phyloP scores from a whole-genome alignment of 352 stramenopile genomes.

The Phytophthora pseudosyringae region DNA sequence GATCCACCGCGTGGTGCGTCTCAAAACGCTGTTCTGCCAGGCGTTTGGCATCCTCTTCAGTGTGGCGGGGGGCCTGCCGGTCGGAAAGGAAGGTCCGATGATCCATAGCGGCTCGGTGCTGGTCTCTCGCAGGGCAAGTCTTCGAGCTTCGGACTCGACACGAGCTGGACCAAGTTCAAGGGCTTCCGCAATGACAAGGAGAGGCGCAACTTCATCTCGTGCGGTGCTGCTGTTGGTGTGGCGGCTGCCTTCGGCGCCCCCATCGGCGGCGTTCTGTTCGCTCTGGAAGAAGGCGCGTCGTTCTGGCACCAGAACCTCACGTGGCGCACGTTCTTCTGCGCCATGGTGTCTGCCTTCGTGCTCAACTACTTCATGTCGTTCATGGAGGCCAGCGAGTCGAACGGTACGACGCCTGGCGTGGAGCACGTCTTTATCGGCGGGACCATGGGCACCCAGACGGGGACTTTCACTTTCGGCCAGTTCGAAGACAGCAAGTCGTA shows the following conservation, averaged over 20 bases:
- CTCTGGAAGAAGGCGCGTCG: slow-evolving; percentile 97
- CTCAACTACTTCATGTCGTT: slow-evolving; percentile 90
- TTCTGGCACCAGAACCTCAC: slow-evolving; percentile 99
- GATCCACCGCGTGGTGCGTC: slow-evolving; percentile 94
- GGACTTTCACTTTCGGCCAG: slow-evolving; percentile 89
- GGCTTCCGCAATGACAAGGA: slow-evolving; percentile 95
- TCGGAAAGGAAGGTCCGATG: slow-evolving; percentile 93
- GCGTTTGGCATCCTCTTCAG: slow-evolving; percentile 91
- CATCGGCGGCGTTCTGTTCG: slow-evolving; percentile 98
- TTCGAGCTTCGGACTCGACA: slow-evolving; percentile 87
- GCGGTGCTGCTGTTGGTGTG: slow-evolving; percentile 96
- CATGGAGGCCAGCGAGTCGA: slow-evolving; percentile 57
- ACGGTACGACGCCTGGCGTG: slow-evolving; percentile 35
- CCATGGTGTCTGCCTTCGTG: slow-evolving; percentile 92
- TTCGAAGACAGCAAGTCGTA: slow-evolving; percentile 91
- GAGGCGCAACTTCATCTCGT: slow-evolving; percentile 98
- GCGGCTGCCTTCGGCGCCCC: slow-evolving; percentile 97
- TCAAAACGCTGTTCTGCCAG: slow-evolving; percentile 98
- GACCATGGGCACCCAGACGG: slow-evolving; percentile 78
- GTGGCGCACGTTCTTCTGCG: slow-evolving; percentile 98
- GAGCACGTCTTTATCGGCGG: slow-evolving; percentile 66
- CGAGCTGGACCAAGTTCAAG: slow-evolving; percentile 90
- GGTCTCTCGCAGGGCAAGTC: slow-evolving; percentile 96
- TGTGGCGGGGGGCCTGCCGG: slow-evolving; percentile 72
- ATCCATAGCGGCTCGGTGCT: slow-evolving; percentile 92